These are phyloP conservation scores for Malassezia slooffiae DNA, from an alignment of 1,284 basidiomycete species.

Conservation along the genomic window DNA sequence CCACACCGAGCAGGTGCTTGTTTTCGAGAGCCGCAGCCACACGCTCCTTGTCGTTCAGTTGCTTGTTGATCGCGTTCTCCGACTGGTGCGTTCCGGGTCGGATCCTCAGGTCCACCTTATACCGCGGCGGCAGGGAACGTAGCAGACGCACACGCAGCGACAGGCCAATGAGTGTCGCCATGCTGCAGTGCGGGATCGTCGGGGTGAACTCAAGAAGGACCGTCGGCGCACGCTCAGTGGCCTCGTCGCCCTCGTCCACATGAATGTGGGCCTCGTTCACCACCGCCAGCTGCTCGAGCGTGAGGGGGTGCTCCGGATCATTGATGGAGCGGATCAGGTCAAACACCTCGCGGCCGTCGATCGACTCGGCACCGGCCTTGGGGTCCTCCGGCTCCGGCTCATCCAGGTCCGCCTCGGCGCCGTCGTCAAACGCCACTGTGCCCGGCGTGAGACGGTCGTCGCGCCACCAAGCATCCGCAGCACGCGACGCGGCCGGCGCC, in stretches of 20 bases:
- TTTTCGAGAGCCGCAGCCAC: constrained; percentile 96
- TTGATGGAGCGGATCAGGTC: constrained; percentile 81
- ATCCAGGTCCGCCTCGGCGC: constrained; percentile 7
- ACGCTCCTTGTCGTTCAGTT: constrained; percentile 95
- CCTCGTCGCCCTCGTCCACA: constrained; percentile 50
- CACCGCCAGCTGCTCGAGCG: constrained; percentile 90
- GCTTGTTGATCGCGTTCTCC: constrained; percentile 91
- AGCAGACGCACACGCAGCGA: constrained; percentile 83
- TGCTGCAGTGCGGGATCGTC: constrained; percentile 93
- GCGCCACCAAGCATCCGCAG: constrained; percentile 37
- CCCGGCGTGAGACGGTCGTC: constrained; percentile 8
- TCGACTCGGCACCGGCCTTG: constrained; percentile 14
- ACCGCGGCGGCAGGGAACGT: constrained; percentile 76
- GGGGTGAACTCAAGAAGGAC: constrained; percentile 62
- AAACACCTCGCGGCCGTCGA: constrained; percentile 42
- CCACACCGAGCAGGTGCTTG: constrained; percentile 67
- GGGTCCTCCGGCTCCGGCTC: constrained; percentile 48
- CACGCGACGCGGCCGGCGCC: constrained; percentile 6
- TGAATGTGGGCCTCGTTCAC: constrained; percentile 79
- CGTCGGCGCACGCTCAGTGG: constrained; percentile 43
- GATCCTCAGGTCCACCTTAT: constrained; percentile 86
- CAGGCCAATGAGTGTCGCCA: constrained; percentile 92
- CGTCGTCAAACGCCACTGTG: constrained; percentile 55
- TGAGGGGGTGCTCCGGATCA: constrained; percentile 89
- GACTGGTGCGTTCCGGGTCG: constrained; percentile 92